phyloP scores from a whole-genome alignment of 106 monocot species.

The Hemerocallis citrina region DNA sequence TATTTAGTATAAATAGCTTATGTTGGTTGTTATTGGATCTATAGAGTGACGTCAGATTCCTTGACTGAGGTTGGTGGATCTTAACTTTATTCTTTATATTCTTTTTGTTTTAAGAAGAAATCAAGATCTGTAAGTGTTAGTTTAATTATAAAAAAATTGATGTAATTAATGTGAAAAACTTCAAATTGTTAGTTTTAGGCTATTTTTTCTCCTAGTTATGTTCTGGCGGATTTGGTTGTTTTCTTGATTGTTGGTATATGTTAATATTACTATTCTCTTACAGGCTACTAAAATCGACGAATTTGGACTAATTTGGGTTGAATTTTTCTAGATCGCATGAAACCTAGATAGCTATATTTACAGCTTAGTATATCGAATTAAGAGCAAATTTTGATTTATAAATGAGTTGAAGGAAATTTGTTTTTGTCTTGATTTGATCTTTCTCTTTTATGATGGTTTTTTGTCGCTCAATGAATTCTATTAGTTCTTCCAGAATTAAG shows the following conservation, averaged over 20 bases:
- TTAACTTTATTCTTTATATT: background rate
- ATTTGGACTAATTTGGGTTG: background rate
- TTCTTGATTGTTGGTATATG: too few relatives aligned
- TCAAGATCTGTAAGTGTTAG: too few relatives aligned
- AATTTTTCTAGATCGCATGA: background rate
- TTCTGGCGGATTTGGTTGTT: too few relatives aligned
- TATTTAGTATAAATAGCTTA: background rate
- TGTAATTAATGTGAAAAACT: too few relatives aligned
- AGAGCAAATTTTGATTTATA: too few relatives aligned
- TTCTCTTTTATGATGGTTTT: background rate
- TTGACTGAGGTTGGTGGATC: background rate
- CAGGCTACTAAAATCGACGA: too few relatives aligned
- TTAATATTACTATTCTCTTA: too few relatives aligned
- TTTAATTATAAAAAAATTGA: background rate
- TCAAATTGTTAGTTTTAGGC: background rate
- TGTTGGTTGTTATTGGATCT: slow-evolving; percentile 2
- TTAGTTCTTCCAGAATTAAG: too few relatives aligned
- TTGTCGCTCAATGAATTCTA: too few relatives aligned
- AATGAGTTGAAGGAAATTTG: background rate
- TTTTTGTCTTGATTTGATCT: background rate
- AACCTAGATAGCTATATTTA: too few relatives aligned
- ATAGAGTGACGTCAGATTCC: background rate
- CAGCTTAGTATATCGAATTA: background rate
- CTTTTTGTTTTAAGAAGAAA: too few relatives aligned
- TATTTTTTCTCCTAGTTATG: background rate